A percentile compares a stretch with the other conserved stretches of the same genome.
phyloP scores from a whole-genome alignment of 2,329 filamentous ascomycete species.

The Sarocladiaceae sp. region DNA sequence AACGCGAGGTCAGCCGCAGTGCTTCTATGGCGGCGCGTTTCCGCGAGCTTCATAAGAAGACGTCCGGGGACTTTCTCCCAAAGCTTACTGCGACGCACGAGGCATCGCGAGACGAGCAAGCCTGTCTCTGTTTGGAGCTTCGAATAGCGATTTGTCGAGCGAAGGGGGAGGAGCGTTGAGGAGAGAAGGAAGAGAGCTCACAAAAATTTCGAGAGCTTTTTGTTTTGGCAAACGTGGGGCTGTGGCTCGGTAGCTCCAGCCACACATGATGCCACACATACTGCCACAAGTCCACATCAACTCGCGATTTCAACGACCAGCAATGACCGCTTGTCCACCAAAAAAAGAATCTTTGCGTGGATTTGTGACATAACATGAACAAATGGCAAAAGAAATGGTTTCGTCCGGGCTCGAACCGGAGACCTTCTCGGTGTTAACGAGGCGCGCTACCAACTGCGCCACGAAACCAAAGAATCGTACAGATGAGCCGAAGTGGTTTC shows the following conservation, averaged over 20 bases:
- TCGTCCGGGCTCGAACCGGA: slow-evolving; percentile 11
- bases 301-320: too few species aligned
- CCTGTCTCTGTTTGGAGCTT: slow-evolving; percentile 85
- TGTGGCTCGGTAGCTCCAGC: neutral
- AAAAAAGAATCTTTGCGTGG: too few species aligned
- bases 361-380: neutral
- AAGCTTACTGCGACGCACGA: slow-evolving; percentile 53
- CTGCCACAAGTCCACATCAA: too few species aligned
- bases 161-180: slow-evolving; percentile 62
- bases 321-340: too few species aligned
- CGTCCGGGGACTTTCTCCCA: slow-evolving; percentile 99
- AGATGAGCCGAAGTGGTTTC: slow-evolving; percentile 2
- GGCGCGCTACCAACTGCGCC: slow-evolving; percentile 11
- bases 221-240: slow-evolving; percentile 8
- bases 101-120: slow-evolving; percentile 29
- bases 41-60: slow-evolving; percentile 59
- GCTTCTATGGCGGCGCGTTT: slow-evolving; percentile 99
- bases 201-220: slow-evolving; percentile 16
- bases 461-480: slow-evolving; percentile 5
- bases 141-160: slow-evolving; percentile 99
- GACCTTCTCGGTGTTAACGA: slow-evolving; percentile 11
- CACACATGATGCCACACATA: neutral
- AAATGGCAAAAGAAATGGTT: slow-evolving; percentile 12
- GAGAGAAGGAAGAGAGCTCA: slow-evolving; percentile 31
- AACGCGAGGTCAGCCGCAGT: slow-evolving; percentile 73